Evolutionary conservation across 441 rosid genomes (phyloP), one percentile per base, ranked within the genome.

Genomic region (Isatis lusitanica): DNA sequence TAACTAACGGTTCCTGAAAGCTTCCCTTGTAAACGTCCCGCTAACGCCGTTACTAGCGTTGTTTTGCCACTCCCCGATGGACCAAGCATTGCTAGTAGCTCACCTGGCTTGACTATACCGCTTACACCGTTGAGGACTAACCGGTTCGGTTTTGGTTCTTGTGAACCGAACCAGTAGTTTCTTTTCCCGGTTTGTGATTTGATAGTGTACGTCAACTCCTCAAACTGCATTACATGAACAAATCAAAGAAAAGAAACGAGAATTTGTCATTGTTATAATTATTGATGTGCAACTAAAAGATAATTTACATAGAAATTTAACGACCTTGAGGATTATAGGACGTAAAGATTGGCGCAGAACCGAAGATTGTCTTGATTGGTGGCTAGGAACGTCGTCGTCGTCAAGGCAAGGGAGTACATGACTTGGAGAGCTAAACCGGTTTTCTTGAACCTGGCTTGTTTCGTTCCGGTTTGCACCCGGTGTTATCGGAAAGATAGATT

Each of bases 21-120:
- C 80, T 89, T 93, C 18, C 92, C 95, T 0, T 83, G 74, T 62
- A 91, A 75, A 53, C 97, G 88, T 11, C 97, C 91, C 1, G 87
- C 89, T 0, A 93, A 83, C 61, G 97, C 97, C 5, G 98, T 87
- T 47, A 93, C 81, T 60, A 93, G 88, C 42, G 98, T 89, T 53
- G 97, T 93, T 84, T 93, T 93, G 62, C 98, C 98, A 60, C 98
- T 91, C 0, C 98, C 98, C 0, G 98, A 93, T 21, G 98, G 98
- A 26, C 97, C 98, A 8, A 91, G 88, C 96, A 93, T 89, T 77
- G 98, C 96, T 24, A 93, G 80, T 30, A 91, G 74, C 82, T 89
- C 93, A 2, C 96, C 96, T 0, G 98, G 97, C 48, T 83, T 83
- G 36, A 86, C 93, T 21, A 85, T 73, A 18, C 94, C 97, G 24